These are phyloP conservation scores for Euphorbia tirucalli DNA, from an alignment of 345 rosid species.

Conservation along the genomic window DNA sequence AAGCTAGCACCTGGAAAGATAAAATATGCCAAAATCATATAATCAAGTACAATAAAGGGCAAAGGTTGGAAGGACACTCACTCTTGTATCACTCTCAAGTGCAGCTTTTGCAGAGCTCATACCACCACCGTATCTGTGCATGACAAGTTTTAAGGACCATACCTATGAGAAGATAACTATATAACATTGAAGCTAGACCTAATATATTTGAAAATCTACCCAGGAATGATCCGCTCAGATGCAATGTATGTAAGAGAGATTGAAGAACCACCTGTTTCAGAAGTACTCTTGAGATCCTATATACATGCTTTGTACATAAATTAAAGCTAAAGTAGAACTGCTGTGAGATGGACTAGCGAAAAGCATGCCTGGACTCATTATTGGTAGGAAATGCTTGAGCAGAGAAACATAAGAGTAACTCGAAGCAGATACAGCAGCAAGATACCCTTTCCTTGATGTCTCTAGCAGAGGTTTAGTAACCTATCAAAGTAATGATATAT, in stretches of 20 bases:
- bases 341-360: not conserved
- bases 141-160: constrained; percentile 1
- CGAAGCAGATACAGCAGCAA: constrained; percentile 90
- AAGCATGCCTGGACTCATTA: constrained; percentile 83
- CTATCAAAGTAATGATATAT: constrained; percentile 30
- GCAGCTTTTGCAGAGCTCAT: constrained; percentile 99
- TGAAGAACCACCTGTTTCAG: constrained; percentile 76
- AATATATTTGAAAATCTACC: constrained; percentile 39
- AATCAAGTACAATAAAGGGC: not conserved
- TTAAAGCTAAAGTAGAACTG: not conserved
- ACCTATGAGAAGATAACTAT: not conserved
- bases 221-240: constrained; percentile 88
- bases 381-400: constrained; percentile 81
- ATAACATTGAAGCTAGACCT: not conserved
- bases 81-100: constrained; percentile 89
- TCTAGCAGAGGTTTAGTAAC: constrained; percentile 86
- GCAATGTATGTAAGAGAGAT: constrained; percentile 92
- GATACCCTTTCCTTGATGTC: constrained; percentile 94
- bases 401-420: constrained; percentile 90
- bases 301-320: not conserved
- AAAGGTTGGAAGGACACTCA: constrained; percentile 23
- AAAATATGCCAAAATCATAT: constrained; percentile 7
- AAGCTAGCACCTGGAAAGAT: constrained; percentile 60
- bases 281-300: constrained; percentile 24
- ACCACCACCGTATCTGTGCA: constrained; percentile 89